Evolutionary conservation across 2,329 filamentous ascomycete species (phyloP).

Genomic region (Botrytis porri): DNA sequence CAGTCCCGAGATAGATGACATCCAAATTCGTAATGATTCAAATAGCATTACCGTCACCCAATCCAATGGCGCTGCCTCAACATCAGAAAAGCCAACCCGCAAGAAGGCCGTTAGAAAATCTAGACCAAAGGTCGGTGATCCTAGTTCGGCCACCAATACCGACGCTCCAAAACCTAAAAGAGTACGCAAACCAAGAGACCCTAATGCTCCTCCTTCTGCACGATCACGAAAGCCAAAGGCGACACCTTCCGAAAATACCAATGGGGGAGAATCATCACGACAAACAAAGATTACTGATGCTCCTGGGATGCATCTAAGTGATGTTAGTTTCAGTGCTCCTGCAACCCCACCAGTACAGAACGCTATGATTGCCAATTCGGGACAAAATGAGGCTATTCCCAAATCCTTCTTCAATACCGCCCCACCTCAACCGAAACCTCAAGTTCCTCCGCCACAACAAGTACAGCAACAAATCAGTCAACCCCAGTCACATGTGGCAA

Average conservation of each 20-base stretch:
- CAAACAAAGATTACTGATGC: constrained; percentile 14
- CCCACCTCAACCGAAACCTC: constrained; percentile 22
- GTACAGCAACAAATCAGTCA: constrained; percentile 8
- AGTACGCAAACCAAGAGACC: constrained; percentile 56
- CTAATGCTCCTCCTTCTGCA: constrained; percentile 53
- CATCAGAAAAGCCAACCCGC: constrained; percentile 37
- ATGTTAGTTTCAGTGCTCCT: constrained; percentile 24
- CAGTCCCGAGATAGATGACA: constrained; percentile 46
- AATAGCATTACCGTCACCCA: constrained; percentile 29
- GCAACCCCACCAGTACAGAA: constrained; percentile 19
- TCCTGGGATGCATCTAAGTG: constrained; percentile 10
- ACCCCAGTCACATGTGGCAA: constrained; percentile 26
- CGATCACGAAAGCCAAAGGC: constrained; percentile 55
- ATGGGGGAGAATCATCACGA: constrained; percentile 16
- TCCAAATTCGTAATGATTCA: constrained; percentile 23
- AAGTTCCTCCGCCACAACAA: constrained; percentile 9
- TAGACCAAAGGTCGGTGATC: constrained; percentile 46
- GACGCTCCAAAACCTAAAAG: constrained; percentile 47
- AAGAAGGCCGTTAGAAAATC: constrained; percentile 66
- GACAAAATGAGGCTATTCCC: constrained; percentile 42
- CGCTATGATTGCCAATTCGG: constrained; percentile 33
- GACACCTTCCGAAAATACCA: constrained; percentile 35
- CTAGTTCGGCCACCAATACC: constrained; percentile 42
- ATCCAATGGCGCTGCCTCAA: constrained; percentile 22
- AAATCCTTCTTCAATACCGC: constrained; percentile 34